Percentiles rank a stretch among this genome's conserved stretches.
Conservation (phyloP, 176 grass and related monocot genomes). For the Echinochloa phyllopogon region DNA sequence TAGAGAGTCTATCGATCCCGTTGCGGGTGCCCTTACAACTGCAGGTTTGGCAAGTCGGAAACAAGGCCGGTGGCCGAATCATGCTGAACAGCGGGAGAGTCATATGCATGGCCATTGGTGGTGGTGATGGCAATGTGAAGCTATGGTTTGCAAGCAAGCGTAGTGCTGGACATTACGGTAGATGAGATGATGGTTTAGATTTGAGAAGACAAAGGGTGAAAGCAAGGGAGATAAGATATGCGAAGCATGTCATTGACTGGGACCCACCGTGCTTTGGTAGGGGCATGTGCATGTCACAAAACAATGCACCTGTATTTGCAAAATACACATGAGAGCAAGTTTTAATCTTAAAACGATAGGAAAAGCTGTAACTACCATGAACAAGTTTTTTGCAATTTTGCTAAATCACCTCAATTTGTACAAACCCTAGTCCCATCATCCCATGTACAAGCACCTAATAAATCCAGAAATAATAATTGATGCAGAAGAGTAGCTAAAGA, state of each 20-base stretch:
- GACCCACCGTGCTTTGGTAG: neutral
- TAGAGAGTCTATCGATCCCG: too few species aligned
- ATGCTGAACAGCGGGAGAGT: neutral
- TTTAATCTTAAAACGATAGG: neutral
- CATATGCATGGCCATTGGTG: neutral
- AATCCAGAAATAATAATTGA: constrained; percentile 24
- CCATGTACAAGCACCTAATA: too few species aligned
- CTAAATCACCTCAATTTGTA: neutral
- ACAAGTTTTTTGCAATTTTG: too few species aligned
- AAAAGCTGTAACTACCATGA: neutral
- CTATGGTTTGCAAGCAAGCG: too few species aligned
- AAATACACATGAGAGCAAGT: neutral
- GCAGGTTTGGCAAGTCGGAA: neutral
- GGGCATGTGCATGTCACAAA: neutral
- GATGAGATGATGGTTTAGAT: neutral
- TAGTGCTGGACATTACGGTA: too few species aligned
- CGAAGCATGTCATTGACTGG: neutral
- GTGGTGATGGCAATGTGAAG: neutral
- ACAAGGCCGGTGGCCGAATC: neutral
- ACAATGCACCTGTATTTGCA: neutral
- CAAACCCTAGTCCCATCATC: too few species aligned
- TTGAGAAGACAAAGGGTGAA: neutral
- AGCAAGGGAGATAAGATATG: neutral
- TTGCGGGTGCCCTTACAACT: neutral
- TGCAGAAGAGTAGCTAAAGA: neutral